A percentile compares a stretch with the other conserved stretches of the same genome.
phyloP scores from a whole-genome alignment of 805 yeast species.

The Wickerhamomyces subpelliculosus region DNA sequence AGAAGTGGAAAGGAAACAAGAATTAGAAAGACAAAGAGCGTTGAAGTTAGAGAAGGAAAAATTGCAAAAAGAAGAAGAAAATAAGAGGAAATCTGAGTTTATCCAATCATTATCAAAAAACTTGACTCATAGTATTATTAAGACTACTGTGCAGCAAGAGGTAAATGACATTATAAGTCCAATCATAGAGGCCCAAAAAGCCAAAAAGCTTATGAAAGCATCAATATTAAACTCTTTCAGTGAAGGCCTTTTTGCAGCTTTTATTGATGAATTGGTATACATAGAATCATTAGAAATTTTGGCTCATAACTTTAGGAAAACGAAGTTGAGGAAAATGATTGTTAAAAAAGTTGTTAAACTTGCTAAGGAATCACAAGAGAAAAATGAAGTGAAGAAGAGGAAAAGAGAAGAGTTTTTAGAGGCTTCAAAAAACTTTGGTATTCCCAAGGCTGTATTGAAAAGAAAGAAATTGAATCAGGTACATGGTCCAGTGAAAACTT shows the following conservation, averaged over 20 bases:
- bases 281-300: constrained; percentile 32
- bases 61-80: constrained; percentile 10
- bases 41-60: constrained; percentile 2
- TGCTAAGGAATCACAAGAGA: constrained; percentile 20
- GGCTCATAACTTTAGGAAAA: constrained; percentile 36
- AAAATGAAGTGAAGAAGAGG: constrained; percentile 27
- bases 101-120: constrained; percentile 6
- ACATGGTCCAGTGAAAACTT: too few relatives aligned
- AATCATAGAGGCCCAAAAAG: constrained; percentile 8
- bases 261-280: constrained; percentile 50
- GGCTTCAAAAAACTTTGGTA: constrained; percentile 30
- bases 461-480: constrained; percentile 15
- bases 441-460: constrained; percentile 17
- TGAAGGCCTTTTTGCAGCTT: constrained; percentile 49
- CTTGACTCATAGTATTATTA: constrained; percentile 14
- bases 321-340: constrained; percentile 23
- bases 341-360: constrained; percentile 26
- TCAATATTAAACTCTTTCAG: constrained; percentile 34
- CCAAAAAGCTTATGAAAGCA: constrained; percentile 14
- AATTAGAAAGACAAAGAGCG: constrained; percentile 4
- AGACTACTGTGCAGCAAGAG: constrained; percentile 12
- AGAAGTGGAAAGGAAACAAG: constrained; percentile 1
- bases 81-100: constrained; percentile 3
- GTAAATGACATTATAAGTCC: constrained; percentile 6
- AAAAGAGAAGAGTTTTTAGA: constrained; percentile 31